Evolutionary conservation across 2,329 filamentous ascomycete species (phyloP), one percentile per base, ranked within the genome.

Genomic region (Aspergillus pseudoterreus): DNA sequence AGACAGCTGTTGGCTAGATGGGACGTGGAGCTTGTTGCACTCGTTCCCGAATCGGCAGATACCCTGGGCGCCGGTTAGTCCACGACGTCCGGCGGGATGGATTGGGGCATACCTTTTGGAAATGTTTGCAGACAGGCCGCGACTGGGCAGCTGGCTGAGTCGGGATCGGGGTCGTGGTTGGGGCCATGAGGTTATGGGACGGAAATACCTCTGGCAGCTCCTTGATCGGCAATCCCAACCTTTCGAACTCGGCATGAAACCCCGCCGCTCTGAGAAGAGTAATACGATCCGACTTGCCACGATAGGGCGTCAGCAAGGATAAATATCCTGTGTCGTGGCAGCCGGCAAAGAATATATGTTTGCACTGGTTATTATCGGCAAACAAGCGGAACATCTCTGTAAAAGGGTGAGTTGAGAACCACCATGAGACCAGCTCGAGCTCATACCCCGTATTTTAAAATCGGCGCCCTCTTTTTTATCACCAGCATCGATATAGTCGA

Each of bases 281-380:
- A 52, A 85, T 76, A 46, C 76, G 75, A 21, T 80, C 73, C 6
- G 68, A 64, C 51, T 75, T 73, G 41, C 76, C 77, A 41, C 69
- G 70, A 58, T 80, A 79, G 6, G 79, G 78, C 4, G 75, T 78
- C 22, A 86, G 69, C 44, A 83, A 74, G 6, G 79, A 76, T 43
- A 83, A 67, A 61, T 85, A 84, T 46, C 78, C 78, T 21, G 73
- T 73, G 57, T 86, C 81, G 57, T 85, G 82, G 59, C 83, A 86
- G 36, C 78, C 82, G 4, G 82, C 84, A 51, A 84, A 82, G 60
- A 81, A 82, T 33, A 87, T 82, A 62, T 85, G 83, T 57, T 81
- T 82, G 70, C 84, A 87, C 60, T 84, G 80, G 3, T 75, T 69
- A 57, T 81, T 82, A 43, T 83, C 78, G 32, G 75, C 77, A 54